Base-by-base conservation (phyloP, 345 rosid species). In the Corchorus capsularis region DNA sequence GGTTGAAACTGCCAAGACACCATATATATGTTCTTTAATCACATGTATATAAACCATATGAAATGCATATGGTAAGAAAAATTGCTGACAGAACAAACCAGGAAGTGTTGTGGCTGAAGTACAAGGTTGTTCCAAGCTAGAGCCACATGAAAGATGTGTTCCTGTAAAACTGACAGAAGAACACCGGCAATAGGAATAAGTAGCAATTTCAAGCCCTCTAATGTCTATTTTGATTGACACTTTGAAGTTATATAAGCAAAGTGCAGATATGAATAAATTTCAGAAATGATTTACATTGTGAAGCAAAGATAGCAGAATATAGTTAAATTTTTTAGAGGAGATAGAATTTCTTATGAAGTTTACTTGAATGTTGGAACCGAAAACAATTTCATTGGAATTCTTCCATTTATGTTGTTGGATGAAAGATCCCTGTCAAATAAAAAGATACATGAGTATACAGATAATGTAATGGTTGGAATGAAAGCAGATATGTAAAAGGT, bases 291-390 rank as follows among this genome's bases (percentile, higher is more conserved):
- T 45, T 45, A 59, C 16, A 16, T 71, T 34, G 41, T 35, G 47
- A 46, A 66, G 17, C 16, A 52, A 61, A 53, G 35, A 45, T 57
- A 62, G n/a, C 17, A 34, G 32, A 2, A 39, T 22, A 69, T 20
- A 17, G 15, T 60, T 55, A 57, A 66, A 27, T 39, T 62, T 39
- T 27, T 27, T 52, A 32, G 74, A 78, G 66, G 56, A 59, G 52
- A n/a, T 3, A 35, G 17, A 60, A 34, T 39, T 47, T 46, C 3
- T n/a, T 34, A 49, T n/a, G 67, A 47, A 77, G 70, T 64, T 85
- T 87, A 94, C 98, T 94, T 90, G 85, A 92, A 91, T 55, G 77
- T 84, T 37, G 91, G 88, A 64, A 88, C 80, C 9, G 91, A 85
- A 78, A 90, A 89, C 57, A 94, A 87, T 43, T 78, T 83, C 50